Conservation (phyloP, 495 filamentous ascomycete genomes). For the Tetracladium marchalianum region DNA sequence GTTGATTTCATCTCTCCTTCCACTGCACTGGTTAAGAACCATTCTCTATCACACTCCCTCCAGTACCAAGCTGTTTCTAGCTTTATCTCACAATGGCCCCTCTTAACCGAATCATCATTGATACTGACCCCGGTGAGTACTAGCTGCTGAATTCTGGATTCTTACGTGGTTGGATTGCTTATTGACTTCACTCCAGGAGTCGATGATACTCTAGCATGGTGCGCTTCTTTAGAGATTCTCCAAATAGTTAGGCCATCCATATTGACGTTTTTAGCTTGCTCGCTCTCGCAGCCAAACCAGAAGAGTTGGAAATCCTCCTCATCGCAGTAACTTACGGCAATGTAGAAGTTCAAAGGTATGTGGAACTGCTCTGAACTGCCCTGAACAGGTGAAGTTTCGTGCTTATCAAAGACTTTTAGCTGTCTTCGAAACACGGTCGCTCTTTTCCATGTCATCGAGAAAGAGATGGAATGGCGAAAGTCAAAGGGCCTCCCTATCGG, state of each 20-base stretch:
- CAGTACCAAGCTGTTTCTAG: too few species aligned
- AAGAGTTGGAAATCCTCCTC: slow-evolving; percentile 81
- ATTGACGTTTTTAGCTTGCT: slow-evolving; percentile 40
- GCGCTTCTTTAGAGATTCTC: slow-evolving; percentile 19
- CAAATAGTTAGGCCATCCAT: too few species aligned
- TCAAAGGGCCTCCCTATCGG: slow-evolving; percentile 51
- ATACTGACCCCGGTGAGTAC: slow-evolving; percentile 70
- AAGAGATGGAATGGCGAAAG: slow-evolving; percentile 77
- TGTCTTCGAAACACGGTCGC: slow-evolving; percentile 85
- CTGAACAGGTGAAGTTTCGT: too few species aligned
- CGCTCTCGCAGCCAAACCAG: slow-evolving; percentile 68
- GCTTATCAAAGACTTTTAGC: slow-evolving; percentile 30
- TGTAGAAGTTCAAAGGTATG: slow-evolving; percentile 66
- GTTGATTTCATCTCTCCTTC: too few species aligned
- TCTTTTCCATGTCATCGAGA: slow-evolving; percentile 86
- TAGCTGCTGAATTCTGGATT: neutral
- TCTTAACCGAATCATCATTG: slow-evolving; percentile 76
- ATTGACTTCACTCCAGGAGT: slow-evolving; percentile 44
- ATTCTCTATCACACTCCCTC: too few species aligned
- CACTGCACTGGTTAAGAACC: too few species aligned
- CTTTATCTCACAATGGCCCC: slow-evolving; percentile 35
- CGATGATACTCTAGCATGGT: slow-evolving; percentile 73
- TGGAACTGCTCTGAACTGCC: neutral
- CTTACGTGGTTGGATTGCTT: slow-evolving; percentile 1
- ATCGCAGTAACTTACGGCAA: slow-evolving; percentile 93